phyloP scores from a whole-genome alignment of 2,329 filamentous ascomycete genomes.

The Aspergillus puulaauensis region DNA sequence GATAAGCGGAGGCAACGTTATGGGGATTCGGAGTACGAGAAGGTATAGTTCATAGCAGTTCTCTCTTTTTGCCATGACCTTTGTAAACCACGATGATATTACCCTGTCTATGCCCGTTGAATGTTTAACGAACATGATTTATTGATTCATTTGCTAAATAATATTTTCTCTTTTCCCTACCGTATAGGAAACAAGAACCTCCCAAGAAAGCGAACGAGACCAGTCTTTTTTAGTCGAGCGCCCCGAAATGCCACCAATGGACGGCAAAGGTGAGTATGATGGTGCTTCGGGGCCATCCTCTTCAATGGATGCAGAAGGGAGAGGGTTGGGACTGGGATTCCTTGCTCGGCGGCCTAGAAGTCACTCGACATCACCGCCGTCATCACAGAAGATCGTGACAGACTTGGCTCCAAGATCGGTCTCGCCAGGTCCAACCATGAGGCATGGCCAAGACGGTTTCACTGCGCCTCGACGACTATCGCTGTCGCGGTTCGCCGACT shows the following conservation, averaged over 20 bases:
- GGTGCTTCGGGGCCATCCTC: conserved; percentile 47
- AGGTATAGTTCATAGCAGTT: conserved; percentile 40
- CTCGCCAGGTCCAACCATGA: conserved; percentile 26
- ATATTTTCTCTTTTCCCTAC: conserved; percentile 23
- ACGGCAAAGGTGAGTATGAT: conserved; percentile 38
- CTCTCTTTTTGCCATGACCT: conserved; percentile 21
- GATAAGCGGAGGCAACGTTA: conserved; percentile 37
- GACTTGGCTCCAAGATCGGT: conserved; percentile 31
- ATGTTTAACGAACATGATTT: conserved; percentile 11
- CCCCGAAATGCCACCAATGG: conserved; percentile 57
- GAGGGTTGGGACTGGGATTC: conserved; percentile 21
- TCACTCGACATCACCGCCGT: conserved; percentile 35
- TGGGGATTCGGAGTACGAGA: conserved; percentile 35
- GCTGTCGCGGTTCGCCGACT: conserved; percentile 33
- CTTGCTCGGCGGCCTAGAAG: conserved; percentile 31
- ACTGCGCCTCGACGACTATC: conserved; percentile 29
- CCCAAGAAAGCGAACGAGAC: conserved; percentile 36
- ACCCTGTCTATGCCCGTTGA: conserved; percentile 20
- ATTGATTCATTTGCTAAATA: conserved; percentile 33
- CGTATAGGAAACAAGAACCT: conserved; percentile 33
- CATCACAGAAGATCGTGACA: conserved; percentile 25
- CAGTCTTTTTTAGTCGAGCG: conserved; percentile 65
- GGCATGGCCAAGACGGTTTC: conserved; percentile 15
- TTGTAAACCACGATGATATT: conserved; percentile 32
- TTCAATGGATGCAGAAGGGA: conserved; percentile 19